Base-by-base conservation (phyloP, 176 grass and related monocot species). In the Avena atlantica region DNA sequence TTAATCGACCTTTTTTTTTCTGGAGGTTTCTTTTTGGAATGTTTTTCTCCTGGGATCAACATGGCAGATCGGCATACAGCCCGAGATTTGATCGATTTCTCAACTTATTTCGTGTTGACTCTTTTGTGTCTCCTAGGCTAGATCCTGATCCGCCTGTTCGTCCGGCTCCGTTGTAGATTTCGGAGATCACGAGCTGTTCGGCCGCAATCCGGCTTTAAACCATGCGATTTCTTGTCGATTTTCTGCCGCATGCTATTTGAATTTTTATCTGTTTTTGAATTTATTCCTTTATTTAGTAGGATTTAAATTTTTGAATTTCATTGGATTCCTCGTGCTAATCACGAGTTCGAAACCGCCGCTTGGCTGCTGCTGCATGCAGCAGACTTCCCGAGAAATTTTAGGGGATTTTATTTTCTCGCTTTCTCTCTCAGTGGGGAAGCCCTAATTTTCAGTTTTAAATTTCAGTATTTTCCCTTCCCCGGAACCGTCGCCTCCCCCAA, bases 91-190 rank as follows among this genome's bases (percentile, higher is more conserved):
- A 75, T 84, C 58, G 40, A n/a, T 60, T 74, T 14, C 15, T 21
- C 7, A 52, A 15, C 6, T n/a, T 14, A 25, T 78, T 31, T 76
- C 3, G 14, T 4, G 49, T 17, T 0, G 53, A 10, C 27, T 70
- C 6, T 4, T 86, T 47, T 55, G 5, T 42, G 27, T 5, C 15
- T 50, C 40, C 51, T 34, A 34, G 31, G 16, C 12, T 31, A 84
- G 80, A 91, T 91, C 68, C 63, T 87, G 85, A 58, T 27, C 75
- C 78, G 45, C 61, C 40, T 16, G 78, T 82, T 90, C 27, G 25
- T 70, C 60, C 58, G 4, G 20, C 16, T 3, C 9, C 36, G n/a
- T 52, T 71, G n/a, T 49, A 66, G 47, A 49, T 20, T 65, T 49
- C 29, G 21, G 29, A 87, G 6, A 63, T 13, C 52, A 48, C 31